Base-by-base conservation (phyloP, 1,139 yeast genomes). In the Debaryomycetaceae sp. region DNA sequence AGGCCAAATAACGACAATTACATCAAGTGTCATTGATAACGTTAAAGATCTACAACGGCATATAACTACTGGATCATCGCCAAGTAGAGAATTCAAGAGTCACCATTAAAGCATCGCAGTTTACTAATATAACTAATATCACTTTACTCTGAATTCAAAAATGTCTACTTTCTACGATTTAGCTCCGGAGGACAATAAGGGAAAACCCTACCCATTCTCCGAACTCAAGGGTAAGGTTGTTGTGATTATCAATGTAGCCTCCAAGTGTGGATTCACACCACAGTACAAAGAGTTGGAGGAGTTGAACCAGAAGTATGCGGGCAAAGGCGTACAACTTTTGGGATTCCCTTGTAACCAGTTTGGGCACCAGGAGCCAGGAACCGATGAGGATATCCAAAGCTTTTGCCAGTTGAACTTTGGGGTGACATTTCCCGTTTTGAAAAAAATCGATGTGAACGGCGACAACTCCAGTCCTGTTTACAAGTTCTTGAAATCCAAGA, bases 301-400 rank as follows among this genome's bases (percentile, higher is more conserved):
- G 53, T 72, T 93, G 51, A 84, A 91, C 76, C 75, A 87, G 59
- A 83, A 87, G 65, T 88, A 86, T 70, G 75, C 78, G 49, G 91
- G 80, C 54, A 63, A 85, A 60, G 95, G 91, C 24, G 76, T 93
- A 36, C 87, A 77, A 45, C 80, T 93, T 52, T 60, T 93, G 44
- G 99, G 96, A 3, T 93, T 93, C 82, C 99, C 99, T 55, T 75
- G 79, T 55, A 73, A 73, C 58, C 98, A 93, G 67, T 93, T 93
- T 58, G 69, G 70, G 23, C 54, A 61, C 38, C 78, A 74, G 57
- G 79, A 74, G 57, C 78, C 78, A 27, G 78, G 78, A 6, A 43
- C 51, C 27, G 56, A 65, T 36, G 76, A 69, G 27, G 75, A 72
- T 46, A 73, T 73, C 48, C 68, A 67, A 34, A 54, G 57, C 34